These are phyloP conservation scores for Diaporthe ampelina DNA, from an alignment of 2,329 filamentous ascomycete species.

Conservation along the genomic window DNA sequence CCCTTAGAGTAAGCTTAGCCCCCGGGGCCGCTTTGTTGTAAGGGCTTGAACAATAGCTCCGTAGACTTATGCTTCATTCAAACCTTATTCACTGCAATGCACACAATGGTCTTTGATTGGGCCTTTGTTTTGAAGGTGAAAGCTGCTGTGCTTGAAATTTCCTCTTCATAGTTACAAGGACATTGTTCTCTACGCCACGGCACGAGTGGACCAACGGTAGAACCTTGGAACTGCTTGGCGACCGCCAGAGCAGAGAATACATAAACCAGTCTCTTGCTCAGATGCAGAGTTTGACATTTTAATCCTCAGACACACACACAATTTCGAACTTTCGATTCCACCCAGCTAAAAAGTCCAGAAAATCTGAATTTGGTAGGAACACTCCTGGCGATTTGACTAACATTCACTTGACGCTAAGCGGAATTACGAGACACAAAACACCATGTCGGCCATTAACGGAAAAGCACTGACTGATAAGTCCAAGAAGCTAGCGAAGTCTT, in stretches of 20 bases:
- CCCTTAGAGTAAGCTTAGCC: accelerated
- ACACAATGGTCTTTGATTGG: not conserved
- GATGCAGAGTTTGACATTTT: not conserved
- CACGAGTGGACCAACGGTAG: not conserved
- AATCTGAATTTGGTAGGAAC: not conserved
- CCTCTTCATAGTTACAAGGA: not conserved
- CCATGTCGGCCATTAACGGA: not conserved
- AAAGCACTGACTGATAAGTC: not conserved
- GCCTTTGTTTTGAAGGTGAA: not conserved
- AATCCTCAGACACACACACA: not conserved
- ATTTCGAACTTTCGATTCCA: not conserved
- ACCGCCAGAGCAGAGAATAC: not conserved
- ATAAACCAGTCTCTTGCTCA: not conserved
- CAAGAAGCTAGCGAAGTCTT: not conserved
- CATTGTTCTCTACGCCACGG: not conserved
- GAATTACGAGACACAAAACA: too few relatives aligned
- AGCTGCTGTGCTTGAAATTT: not conserved
- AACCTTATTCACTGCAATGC: not conserved
- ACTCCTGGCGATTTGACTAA: not conserved
- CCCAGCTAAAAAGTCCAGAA: not conserved
- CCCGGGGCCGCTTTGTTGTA: too few relatives aligned
- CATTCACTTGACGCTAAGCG: not conserved
- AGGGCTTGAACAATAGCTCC: not conserved
- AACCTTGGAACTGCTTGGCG: not conserved
- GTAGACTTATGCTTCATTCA: not conserved